Evolutionary conservation across 139 green algal species (phyloP), one percentile per base, ranked within the genome.

Genomic region (Asterochloris erici): DNA sequence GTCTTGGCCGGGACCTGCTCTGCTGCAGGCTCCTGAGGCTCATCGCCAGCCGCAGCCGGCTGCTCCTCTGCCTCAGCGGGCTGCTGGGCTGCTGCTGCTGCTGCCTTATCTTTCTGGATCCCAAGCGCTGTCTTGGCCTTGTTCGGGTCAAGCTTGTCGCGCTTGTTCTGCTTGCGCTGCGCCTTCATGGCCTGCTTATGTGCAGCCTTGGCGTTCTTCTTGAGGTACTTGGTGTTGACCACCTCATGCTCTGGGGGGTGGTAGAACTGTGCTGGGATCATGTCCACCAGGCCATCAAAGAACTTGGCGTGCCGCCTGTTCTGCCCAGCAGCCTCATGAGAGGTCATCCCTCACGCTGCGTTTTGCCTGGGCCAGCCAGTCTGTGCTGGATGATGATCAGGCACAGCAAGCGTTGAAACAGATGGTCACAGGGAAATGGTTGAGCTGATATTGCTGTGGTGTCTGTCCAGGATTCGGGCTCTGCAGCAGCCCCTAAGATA

Each of bases 251-350:
- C 47, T 14, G 64, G 64, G 23, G 29, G 68, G 62, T 90, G 85
- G 66, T 93, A 94, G 79, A 83, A 90, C 26, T 87, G 87, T 0
- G 89, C 83, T 27, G 90, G 89, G 0, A 94, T 87, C 10, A 92
- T 69, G 61, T 93, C 89, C 0, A 91, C 91, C 0, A 94, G 79
- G 21, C 86, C 81, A 73, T 94, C 86, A 78, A 94, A 94, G 78
- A 92, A 94, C 9, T 83, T 81, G 21, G 86, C 84, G 14, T 86
- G 81, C 24, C 64, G 19, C 28, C 38, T 54, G 38, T 54, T 54
- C 6, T 54, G 38, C 38, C 38, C 38, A 54, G 38, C 38, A 54
- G 38, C 38, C 38, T 54, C 38, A 2, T 54, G 38, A 6, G 38
- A 54, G 38, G 38, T 54, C 38, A 54, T 54, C 2, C 38, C 38